Conservation (phyloP, 2,329 filamentous ascomycete genomes). For the Lachnellula suecica region DNA sequence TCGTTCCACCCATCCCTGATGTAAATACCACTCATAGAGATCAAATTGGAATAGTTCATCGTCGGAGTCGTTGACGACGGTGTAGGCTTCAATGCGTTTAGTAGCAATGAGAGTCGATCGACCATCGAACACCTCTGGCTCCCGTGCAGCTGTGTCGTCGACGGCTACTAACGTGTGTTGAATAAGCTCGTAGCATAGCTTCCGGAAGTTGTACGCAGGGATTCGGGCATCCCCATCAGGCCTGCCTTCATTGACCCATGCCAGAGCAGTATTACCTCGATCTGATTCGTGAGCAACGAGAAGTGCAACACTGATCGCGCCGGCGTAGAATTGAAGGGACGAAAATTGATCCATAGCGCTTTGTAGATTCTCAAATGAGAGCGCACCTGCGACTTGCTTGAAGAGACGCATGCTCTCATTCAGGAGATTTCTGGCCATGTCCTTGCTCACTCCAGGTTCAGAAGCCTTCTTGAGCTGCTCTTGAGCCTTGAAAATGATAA, state of each 20-base stretch:
- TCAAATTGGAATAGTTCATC: slow-evolving; percentile 96
- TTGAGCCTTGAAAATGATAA: slow-evolving; percentile 97
- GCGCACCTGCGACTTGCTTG: slow-evolving; percentile 79
- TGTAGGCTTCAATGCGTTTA: slow-evolving; percentile 84
- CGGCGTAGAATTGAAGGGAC: slow-evolving; percentile 83
- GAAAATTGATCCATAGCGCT: slow-evolving; percentile 79
- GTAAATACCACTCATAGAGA: slow-evolving; percentile 97
- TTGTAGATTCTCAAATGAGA: slow-evolving; percentile 78
- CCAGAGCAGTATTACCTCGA: slow-evolving; percentile 79
- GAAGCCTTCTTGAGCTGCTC: slow-evolving; percentile 88
- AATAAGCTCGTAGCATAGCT: slow-evolving; percentile 82
- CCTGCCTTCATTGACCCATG: slow-evolving; percentile 84
- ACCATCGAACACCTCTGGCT: slow-evolving; percentile 76
- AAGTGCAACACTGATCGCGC: slow-evolving; percentile 84
- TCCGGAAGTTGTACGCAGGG: slow-evolving; percentile 67
- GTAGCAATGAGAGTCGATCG: slow-evolving; percentile 72
- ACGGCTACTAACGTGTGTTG: slow-evolving; percentile 78
- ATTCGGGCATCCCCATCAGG: slow-evolving; percentile 70
- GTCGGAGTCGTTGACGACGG: slow-evolving; percentile 80
- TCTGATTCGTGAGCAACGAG: slow-evolving; percentile 82
- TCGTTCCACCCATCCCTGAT: slow-evolving; percentile 79
- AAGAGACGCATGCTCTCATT: slow-evolving; percentile 90
- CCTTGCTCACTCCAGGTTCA: slow-evolving; percentile 73
- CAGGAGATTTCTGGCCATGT: slow-evolving; percentile 73
- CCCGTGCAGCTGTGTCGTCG: slow-evolving; percentile 66